These are phyloP conservation scores for Gaultheria prostrata DNA, from an alignment of 148 eudicot species.

Conservation along the genomic window DNA sequence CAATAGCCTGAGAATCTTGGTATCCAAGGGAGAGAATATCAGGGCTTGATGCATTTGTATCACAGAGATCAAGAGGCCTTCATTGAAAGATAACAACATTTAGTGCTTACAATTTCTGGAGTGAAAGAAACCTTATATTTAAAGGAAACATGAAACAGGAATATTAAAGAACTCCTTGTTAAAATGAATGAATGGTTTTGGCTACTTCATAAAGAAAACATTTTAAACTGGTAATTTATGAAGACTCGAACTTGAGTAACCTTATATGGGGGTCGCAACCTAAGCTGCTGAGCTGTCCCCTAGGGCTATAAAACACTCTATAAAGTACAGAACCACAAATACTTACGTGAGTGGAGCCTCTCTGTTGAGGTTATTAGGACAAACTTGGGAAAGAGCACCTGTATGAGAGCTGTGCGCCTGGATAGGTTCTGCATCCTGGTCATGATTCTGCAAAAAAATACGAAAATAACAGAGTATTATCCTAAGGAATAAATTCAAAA, in stretches of 20 bases:
- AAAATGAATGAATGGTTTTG: not conserved
- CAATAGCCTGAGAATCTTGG: slow-evolving; percentile 46
- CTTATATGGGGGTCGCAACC: not conserved
- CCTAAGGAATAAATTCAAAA: not conserved
- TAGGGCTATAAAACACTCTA: not conserved
- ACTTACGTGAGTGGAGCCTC: slow-evolving; percentile 76
- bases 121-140: slow-evolving; percentile 13
- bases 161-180: not conserved
- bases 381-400: slow-evolving; percentile 67
- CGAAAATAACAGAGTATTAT: not conserved
- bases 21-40: slow-evolving; percentile 56
- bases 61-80: slow-evolving; percentile 94
- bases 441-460: slow-evolving; percentile 36
- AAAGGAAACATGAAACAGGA: slow-evolving; percentile 8
- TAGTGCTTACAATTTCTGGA: not conserved
- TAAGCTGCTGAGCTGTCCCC: not conserved
- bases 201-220: not conserved
- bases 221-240: slow-evolving; percentile 4
- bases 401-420: slow-evolving; percentile 70
- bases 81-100: slow-evolving; percentile 15
- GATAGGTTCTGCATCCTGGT: slow-evolving; percentile 56
- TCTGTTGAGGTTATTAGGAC: slow-evolving; percentile 71
- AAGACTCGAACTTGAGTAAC: not conserved
- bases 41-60: slow-evolving; percentile 53
- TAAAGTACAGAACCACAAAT: slow-evolving; percentile 18